Base-by-base conservation (phyloP, 2,329 filamentous ascomycete genomes). In the Talaromyces sp. region DNA sequence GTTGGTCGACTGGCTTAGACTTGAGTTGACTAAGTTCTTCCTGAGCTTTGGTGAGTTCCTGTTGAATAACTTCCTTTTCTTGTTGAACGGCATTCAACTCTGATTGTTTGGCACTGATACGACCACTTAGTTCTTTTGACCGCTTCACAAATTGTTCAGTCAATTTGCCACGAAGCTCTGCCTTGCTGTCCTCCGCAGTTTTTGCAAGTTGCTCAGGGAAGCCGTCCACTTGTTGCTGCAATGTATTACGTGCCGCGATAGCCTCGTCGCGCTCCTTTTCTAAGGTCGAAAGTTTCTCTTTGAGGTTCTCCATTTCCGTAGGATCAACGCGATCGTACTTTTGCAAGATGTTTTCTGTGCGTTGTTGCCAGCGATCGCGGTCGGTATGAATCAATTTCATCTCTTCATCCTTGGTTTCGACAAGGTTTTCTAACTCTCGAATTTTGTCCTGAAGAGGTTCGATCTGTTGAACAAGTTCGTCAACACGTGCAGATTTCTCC, bases 291-390 rank as follows among this genome's bases (percentile, higher is more conserved):
- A 97, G 86, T 66, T 89, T 88, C 73, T 90, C 87, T 80, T 95
- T 97, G 65, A 99, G 84, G 66, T 90, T 88, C 71, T 98, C 94
- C 74, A 97, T 86, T 73, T 98, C 94, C 3, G 91, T 92, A 50
- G 95, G 94, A 74, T 99, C 95, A 61, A 96, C 92, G 64, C 94
- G 91, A 70, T 97, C 93, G 74, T 98, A 97, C 75, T 97, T 97
- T 69, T 92, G 93, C 60, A 99, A 86, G 67, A 99, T 97, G 70
- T 96, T 92, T 74, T 98, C 93, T 1, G 93, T 96, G 27, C 95
- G 90, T 82, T 97, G 94, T 78, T 97, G 93, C 91, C 94, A 97
- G 65, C 92, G 87, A 74, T 98, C 94, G 16, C 95, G 89, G 74
- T 98, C 94, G 72, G 95, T 90, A 69, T 96, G 90, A 10, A 98